Percentiles rank a stretch among this genome's conserved stretches.
Evolutionary conservation across 192 early-diverging fungal species (phyloP).

Genomic region (Coemansia aciculifera): DNA sequence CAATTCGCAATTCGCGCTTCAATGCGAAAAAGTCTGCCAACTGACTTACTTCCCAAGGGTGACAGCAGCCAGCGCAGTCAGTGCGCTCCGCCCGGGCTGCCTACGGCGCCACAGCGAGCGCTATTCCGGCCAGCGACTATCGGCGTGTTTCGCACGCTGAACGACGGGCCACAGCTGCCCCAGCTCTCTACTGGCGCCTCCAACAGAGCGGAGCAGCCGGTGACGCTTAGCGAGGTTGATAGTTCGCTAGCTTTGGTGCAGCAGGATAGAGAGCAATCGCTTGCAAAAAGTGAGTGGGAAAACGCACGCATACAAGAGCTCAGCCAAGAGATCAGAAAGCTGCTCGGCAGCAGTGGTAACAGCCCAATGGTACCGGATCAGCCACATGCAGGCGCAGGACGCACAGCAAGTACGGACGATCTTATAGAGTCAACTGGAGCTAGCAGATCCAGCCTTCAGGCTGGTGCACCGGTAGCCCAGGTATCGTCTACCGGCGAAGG

Average conservation of each 20-base stretch:
- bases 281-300: constrained; percentile 34
- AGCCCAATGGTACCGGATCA: not conserved
- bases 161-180: not conserved
- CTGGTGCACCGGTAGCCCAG: not conserved
- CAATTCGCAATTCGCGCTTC: not conserved
- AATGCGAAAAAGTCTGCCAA: constrained; percentile 7
- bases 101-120: constrained; percentile 20
- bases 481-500: not conserved
- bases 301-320: constrained; percentile 44
- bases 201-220: not conserved
- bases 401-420: not conserved
- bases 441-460: not conserved
- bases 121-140: constrained; percentile 13
- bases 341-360: constrained; percentile 12
- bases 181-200: not conserved
- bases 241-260: not conserved
- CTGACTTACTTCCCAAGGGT: not conserved
- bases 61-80: not conserved
- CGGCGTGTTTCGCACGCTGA: constrained; percentile 18
- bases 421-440: not conserved
- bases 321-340: constrained; percentile 39
- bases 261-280: constrained; percentile 5
- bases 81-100: not conserved
- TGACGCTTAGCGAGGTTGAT: not conserved
- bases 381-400: not conserved